Evolutionary conservation across 768 basidiomycete species (phyloP).

Genomic region (Amanita subjunquillea): DNA sequence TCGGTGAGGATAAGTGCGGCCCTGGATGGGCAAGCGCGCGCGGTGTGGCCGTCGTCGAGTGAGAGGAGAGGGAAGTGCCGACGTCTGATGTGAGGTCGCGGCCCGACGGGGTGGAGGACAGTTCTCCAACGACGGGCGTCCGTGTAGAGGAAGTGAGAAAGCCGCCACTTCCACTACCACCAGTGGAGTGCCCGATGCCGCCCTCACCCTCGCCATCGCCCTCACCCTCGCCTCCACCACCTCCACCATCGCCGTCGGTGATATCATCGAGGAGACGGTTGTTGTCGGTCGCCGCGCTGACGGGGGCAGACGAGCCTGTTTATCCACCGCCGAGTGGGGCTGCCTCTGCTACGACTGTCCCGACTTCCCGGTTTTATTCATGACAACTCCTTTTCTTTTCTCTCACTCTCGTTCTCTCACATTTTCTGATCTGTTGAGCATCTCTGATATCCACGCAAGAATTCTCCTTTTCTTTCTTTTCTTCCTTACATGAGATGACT

Average conservation of each 20-base stretch:
- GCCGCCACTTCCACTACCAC: too few relatives aligned
- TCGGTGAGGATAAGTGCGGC: neutral
- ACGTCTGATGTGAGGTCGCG: neutral
- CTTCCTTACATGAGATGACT: too few relatives aligned
- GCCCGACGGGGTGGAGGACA: neutral
- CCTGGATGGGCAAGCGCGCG: neutral
- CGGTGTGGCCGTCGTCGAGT: neutral
- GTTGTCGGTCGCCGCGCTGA: constrained; percentile 5
- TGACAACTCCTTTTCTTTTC: neutral
- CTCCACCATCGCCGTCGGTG: neutral
- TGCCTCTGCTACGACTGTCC: constrained; percentile 1
- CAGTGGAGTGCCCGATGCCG: neutral
- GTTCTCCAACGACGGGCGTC: too few relatives aligned
- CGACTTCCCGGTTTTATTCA: constrained; percentile 3
- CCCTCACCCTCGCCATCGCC: neutral
- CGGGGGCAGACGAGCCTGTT: constrained; percentile 2
- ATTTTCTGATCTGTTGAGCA: neutral
- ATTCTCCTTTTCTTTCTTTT: neutral
- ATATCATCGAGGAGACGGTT: constrained; percentile 3
- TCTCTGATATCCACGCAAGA: neutral
- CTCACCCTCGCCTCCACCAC: neutral
- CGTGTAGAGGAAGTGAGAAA: too few relatives aligned
- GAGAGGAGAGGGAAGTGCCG: neutral
- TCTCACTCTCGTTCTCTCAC: neutral
- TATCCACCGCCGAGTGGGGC: neutral